Evolutionary conservation across 1,284 basidiomycete species (phyloP).

Genomic region (Rhodotorula mucilaginosa): DNA sequence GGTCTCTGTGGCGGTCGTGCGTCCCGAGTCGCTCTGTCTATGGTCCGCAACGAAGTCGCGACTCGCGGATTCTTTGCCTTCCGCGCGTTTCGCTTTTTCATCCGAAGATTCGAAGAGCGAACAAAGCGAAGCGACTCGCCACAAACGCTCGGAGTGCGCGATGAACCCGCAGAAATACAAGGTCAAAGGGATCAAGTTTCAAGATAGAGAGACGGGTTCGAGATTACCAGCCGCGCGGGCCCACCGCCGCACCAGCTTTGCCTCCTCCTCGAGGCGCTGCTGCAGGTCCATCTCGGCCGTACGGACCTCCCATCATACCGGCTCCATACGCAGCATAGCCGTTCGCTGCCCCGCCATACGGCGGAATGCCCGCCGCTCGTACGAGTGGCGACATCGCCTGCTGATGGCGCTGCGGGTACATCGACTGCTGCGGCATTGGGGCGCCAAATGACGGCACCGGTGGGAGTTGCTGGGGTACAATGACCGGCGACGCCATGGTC

Average conservation of each 20-base stretch:
- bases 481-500: conserved; percentile 33
- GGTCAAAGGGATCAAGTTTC: background rate
- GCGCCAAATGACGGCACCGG: conserved; percentile 14
- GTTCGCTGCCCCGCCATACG: background rate
- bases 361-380: background rate
- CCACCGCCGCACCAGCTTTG: background rate
- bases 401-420: background rate
- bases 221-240: background rate
- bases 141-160: too few relatives aligned
- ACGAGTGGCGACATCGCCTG: background rate
- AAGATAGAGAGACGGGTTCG: background rate
- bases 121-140: too few relatives aligned
- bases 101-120: too few relatives aligned
- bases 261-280: background rate
- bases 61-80: too few relatives aligned
- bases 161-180: too few relatives aligned
- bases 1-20: too few relatives aligned
- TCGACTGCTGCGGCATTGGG: background rate
- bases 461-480: conserved; percentile 25
- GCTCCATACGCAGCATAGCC: background rate
- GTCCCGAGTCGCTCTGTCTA: too few relatives aligned
- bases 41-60: too few relatives aligned
- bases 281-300: background rate
- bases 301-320: background rate
- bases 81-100: too few relatives aligned